phyloP scores from a whole-genome alignment of 805 yeast genomes.

The Myxozyma vanderwaltii region DNA sequence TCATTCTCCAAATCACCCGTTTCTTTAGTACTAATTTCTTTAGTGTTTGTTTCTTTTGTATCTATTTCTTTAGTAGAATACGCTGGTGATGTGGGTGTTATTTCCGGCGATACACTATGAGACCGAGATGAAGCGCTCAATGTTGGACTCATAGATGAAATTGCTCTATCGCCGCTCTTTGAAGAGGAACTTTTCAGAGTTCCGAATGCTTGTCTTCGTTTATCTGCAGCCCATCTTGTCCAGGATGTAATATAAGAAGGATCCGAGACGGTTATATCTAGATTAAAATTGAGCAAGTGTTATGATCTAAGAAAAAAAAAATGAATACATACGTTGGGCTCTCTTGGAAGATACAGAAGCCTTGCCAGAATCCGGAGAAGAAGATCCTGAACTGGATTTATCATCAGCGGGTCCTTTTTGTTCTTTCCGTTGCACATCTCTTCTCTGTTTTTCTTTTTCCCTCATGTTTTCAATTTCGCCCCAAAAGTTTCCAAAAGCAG shows the following conservation, averaged over 20 bases:
- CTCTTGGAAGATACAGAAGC: constrained; percentile 18
- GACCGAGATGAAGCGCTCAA: not conserved
- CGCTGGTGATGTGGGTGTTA: not conserved
- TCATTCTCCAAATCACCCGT: not conserved
- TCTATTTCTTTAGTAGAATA: too few species aligned
- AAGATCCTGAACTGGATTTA: not conserved
- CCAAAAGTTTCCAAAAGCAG: constrained; percentile 41
- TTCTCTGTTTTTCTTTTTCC: constrained; percentile 25
- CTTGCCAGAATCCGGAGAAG: constrained; percentile 2
- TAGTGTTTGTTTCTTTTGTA: not conserved
- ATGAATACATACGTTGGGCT: constrained; percentile 9
- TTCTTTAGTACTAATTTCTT: not conserved
- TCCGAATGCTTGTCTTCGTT: constrained; percentile 25
- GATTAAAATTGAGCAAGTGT: not conserved
- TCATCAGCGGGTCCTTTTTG: not conserved
- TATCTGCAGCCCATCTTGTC: constrained; percentile 33
- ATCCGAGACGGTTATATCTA: constrained; percentile 16
- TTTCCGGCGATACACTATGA: too few species aligned
- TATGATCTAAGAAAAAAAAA: not conserved
- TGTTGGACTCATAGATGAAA: not conserved
- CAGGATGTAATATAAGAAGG: constrained; percentile 21
- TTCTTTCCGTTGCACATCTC: constrained; percentile 12
- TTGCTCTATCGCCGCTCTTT: not conserved
- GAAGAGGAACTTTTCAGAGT: not conserved
- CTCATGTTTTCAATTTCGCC: constrained; percentile 31